Base-by-base conservation (phyloP, 2,329 filamentous ascomycete genomes). In the Penicillium sp. region DNA sequence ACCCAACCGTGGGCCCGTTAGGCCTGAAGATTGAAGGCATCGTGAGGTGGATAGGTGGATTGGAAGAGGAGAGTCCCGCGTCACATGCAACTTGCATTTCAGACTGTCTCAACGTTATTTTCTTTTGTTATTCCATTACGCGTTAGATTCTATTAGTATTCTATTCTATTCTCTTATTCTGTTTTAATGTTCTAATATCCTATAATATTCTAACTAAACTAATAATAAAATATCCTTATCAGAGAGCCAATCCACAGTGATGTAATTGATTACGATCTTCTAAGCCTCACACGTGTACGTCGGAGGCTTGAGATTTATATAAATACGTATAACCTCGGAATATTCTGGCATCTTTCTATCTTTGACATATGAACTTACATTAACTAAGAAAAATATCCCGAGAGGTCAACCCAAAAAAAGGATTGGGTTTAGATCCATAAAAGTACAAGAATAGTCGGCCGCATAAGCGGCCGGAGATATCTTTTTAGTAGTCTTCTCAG, bases 11-110 rank as follows among this genome's bases (percentile, higher is more conserved):
- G 51, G 49, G 44, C 38, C 51, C 41, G 22, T 46, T 50, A 19
- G 25, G 55, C 25, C 35, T 36, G 37, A 44, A 26, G n/a, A 11
- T 45, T 43, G 19, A 41, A 55, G 25, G 19, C 56, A 58, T 63
- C 54, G 19, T n/a, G 16, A 14, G 8, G 16, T 37, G 30, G 31
- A 17, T 14, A 10, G 12, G n/a, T 5, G 8, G 28, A 5, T 12
- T 10, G 22, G 35, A 25, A 11, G 37, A 31, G 26, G 14, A 4
- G 26, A 16, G 38, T 12, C 17, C 17, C 17, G 11, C 12, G 35
- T 38, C 22, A 17, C 25, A 22, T 40, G 31, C 28, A 19, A 31
- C 22, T 52, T 52, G 17, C 9, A 9, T 12, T 28, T 9, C 30
- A 19, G 37, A 30, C 25, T 40, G 30, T 45, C 19, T 45, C 19